phyloP scores from a whole-genome alignment of 164 flowering plant species.

The Nymphaea colorata region DNA sequence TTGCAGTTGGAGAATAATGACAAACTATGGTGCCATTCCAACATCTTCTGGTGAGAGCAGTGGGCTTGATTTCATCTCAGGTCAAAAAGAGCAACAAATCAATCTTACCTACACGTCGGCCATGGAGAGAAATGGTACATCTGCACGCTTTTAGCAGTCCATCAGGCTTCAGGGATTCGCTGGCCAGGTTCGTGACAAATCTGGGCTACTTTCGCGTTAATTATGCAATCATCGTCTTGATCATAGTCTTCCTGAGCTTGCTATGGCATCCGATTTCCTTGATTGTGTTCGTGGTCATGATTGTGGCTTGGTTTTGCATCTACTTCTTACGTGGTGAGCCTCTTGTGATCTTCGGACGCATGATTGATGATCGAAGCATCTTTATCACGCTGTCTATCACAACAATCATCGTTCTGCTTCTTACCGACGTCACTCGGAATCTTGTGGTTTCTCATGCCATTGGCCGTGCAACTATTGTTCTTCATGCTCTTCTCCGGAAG shows the following conservation, averaged over 20 bases:
- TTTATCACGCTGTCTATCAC: constrained; percentile 16
- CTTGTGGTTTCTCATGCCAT: constrained; percentile 20
- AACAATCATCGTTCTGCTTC: constrained; percentile 25
- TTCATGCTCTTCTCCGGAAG: constrained; percentile 31
- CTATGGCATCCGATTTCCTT: constrained; percentile 48
- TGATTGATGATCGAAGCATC: constrained; percentile 28
- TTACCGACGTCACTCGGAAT: constrained; percentile 29
- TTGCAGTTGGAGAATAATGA: constrained; percentile 9
- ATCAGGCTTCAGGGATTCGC: constrained; percentile 7
- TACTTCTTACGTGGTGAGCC: constrained; percentile 48
- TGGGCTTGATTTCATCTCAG: constrained; percentile 8
- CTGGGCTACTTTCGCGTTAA: constrained; percentile 30
- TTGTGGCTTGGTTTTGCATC: constrained; percentile 43
- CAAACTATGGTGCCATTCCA: constrained; percentile 47
- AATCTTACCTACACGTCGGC: constrained; percentile 24
- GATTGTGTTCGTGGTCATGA: constrained; percentile 29
- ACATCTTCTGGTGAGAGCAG: constrained; percentile 12
- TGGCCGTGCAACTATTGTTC: constrained; percentile 19
- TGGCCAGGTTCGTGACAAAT: constrained; percentile 23
- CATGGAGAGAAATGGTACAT: constrained; percentile 39
- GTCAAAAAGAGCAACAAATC: constrained; percentile 26
- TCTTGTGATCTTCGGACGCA: constrained; percentile 13
- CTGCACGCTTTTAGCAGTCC: constrained; percentile 23
- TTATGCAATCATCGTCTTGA: constrained; percentile 30
- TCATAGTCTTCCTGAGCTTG: constrained; percentile 38